Evolutionary conservation across 78 protist genomes (phyloP).

Genomic region (Chrysochromulina parva): DNA sequence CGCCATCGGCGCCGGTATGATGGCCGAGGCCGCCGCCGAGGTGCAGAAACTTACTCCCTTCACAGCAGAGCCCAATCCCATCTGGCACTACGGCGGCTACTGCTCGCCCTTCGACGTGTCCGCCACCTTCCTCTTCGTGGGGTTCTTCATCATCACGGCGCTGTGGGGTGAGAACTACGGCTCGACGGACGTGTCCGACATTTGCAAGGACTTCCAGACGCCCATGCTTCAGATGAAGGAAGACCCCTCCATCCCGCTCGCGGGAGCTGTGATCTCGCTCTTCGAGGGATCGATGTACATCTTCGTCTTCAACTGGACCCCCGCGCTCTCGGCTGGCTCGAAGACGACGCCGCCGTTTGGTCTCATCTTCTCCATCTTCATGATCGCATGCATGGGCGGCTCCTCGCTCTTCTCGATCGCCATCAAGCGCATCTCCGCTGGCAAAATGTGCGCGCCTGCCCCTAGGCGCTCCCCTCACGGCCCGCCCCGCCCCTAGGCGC

Average conservation of each 20-base stretch:
- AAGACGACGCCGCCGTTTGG: slow-evolving; percentile 69
- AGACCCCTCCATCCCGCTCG: neutral
- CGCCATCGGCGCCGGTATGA: slow-evolving; percentile 85
- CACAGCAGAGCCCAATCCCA: neutral
- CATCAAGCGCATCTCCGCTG: neutral
- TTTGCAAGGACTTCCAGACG: neutral
- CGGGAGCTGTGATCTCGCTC: slow-evolving; percentile 74
- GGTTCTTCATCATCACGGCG: neutral
- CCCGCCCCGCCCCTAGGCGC: no score
- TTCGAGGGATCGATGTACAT: slow-evolving; percentile 92
- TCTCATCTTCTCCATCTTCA: slow-evolving; percentile 78
- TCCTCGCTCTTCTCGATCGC: neutral
- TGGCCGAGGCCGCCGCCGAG: slow-evolving; percentile 50
- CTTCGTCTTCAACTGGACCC: slow-evolving; percentile 95
- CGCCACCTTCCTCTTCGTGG: neutral
- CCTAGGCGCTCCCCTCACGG: no score
- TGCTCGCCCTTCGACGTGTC: slow-evolving; percentile 84
- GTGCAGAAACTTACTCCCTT: neutral
- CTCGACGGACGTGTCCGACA: neutral
- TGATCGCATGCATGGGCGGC: slow-evolving; percentile 56
- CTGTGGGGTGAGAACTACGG: neutral
- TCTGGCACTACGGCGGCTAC: slow-evolving; percentile 59
- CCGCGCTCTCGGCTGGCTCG: slow-evolving; percentile 49
- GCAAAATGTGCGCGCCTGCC: neutral
- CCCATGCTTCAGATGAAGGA: neutral